phyloP scores from a whole-genome alignment of 306 rosid species.

The Prunus fruticosa region DNA sequence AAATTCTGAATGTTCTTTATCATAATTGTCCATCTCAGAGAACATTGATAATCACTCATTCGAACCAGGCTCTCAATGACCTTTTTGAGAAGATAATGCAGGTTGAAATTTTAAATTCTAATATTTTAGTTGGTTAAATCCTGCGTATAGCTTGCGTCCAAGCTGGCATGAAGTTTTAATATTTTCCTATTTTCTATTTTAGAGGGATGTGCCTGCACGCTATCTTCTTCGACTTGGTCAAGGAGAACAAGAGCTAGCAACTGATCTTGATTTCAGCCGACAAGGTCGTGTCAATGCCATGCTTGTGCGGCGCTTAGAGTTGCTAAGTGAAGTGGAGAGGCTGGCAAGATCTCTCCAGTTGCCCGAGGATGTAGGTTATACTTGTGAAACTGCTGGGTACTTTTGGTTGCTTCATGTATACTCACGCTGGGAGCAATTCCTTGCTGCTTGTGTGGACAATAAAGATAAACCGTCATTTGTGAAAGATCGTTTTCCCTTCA shows the following conservation, averaged over 20 bases:
- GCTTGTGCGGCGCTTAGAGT: slow-evolving; percentile 88
- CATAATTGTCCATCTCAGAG: slow-evolving; percentile 97
- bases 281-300: slow-evolving; percentile 99
- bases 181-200: slow-evolving; percentile 17
- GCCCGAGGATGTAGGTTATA: slow-evolving; percentile 98
- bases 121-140: not conserved
- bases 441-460: slow-evolving; percentile 74
- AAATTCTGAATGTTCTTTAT: slow-evolving; percentile 90
- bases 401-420: slow-evolving; percentile 98
- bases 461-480: slow-evolving; percentile 64
- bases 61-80: slow-evolving; percentile 97
- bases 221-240: slow-evolving; percentile 99
- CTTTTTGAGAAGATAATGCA: slow-evolving; percentile 96
- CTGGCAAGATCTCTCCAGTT: slow-evolving; percentile 93
- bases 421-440: slow-evolving; percentile 96
- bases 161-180: not conserved
- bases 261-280: slow-evolving; percentile 97
- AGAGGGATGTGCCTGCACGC: slow-evolving; percentile 99
- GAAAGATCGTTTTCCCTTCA: slow-evolving; percentile 89
- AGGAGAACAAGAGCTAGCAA: slow-evolving; percentile 98
- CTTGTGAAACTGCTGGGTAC: slow-evolving; percentile 98
- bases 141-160: not conserved
- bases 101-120: slow-evolving; percentile 30
- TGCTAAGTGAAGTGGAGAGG: slow-evolving; percentile 89
- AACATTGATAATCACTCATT: slow-evolving; percentile 93